Conservation (phyloP, 805 yeast species). For the Teunomyces kruisii region DNA sequence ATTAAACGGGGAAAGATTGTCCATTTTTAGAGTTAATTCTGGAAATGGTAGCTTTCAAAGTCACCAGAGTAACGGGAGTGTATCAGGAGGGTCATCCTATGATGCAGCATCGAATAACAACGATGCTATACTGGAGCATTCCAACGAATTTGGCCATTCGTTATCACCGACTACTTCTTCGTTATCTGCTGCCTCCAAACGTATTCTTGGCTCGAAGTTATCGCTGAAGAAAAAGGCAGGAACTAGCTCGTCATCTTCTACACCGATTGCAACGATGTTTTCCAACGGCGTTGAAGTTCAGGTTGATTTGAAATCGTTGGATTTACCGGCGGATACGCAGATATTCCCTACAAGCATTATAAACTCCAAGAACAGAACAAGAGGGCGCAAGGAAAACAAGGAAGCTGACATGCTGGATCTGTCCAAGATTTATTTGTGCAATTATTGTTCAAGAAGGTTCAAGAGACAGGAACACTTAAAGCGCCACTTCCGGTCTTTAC, state of each 20-base stretch:
- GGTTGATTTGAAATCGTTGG: conserved; percentile 38
- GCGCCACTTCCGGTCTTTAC: conserved; percentile 71
- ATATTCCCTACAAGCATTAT: conserved; percentile 34
- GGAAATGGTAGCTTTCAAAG: not conserved
- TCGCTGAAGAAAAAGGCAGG: conserved; percentile 27
- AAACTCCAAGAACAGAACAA: conserved; percentile 38
- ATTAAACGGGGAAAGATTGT: not conserved
- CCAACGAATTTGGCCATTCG: not conserved
- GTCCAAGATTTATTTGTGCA: conserved; percentile 61
- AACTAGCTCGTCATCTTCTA: conserved; percentile 2
- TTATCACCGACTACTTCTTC: conserved; percentile 2
- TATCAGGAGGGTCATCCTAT: not conserved
- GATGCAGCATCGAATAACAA: not conserved
- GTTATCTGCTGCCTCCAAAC: conserved; percentile 29
- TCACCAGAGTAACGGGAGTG: not conserved
- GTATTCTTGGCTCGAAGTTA: conserved; percentile 41
- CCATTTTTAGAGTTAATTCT: not conserved
- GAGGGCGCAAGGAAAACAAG: conserved; percentile 66
- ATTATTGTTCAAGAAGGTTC: conserved; percentile 62
- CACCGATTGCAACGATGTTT: conserved; percentile 18
- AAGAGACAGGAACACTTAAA: conserved; percentile 77
- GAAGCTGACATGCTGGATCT: conserved; percentile 52
- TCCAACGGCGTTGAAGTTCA: conserved; percentile 38
- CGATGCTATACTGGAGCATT: not conserved
- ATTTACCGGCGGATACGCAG: conserved; percentile 40